Percentiles rank a stretch among this genome's conserved stretches.
These are phyloP conservation scores for Yarrowia keelungensis DNA, from an alignment of 805 yeast species.

Conservation along the genomic window DNA sequence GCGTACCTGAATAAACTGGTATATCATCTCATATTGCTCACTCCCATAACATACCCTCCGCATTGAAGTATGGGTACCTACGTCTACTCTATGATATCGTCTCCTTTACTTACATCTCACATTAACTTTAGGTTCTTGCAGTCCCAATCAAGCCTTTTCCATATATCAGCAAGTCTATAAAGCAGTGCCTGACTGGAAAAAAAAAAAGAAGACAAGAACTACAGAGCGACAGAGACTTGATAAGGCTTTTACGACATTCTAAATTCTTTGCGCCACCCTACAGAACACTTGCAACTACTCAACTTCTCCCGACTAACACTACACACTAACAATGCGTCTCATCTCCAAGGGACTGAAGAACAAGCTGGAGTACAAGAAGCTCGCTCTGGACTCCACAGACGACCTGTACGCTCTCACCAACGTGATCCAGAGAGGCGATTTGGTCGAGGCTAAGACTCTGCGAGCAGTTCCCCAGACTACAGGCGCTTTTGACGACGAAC, in stretches of 20 bases:
- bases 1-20: no score
- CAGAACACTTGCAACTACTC: not conserved
- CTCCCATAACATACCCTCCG: no score
- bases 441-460: conserved; percentile 36
- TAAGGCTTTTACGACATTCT: no score
- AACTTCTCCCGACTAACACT: not conserved
- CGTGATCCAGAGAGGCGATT: conserved; percentile 23
- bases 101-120: not conserved
- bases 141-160: conserved; percentile 37
- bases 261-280: not conserved
- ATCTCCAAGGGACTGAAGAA: conserved; percentile 32
- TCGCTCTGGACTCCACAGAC: conserved; percentile 36
- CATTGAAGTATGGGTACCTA: no score
- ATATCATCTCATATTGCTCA: no score
- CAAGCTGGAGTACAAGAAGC: conserved; percentile 33
- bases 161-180: conserved; percentile 28
- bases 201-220: not conserved
- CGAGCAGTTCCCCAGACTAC: conserved; percentile 38
- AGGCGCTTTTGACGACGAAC: conserved; percentile 28
- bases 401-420: conserved; percentile 37
- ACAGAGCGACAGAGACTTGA: not conserved
- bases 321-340: conserved; percentile 17
- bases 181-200: conserved; percentile 7
- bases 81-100: no score
- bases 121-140: conserved; percentile 10